Evolutionary conservation across 2,329 filamentous ascomycete genomes (phyloP).

Genomic region (Aureobasidium sp.): DNA sequence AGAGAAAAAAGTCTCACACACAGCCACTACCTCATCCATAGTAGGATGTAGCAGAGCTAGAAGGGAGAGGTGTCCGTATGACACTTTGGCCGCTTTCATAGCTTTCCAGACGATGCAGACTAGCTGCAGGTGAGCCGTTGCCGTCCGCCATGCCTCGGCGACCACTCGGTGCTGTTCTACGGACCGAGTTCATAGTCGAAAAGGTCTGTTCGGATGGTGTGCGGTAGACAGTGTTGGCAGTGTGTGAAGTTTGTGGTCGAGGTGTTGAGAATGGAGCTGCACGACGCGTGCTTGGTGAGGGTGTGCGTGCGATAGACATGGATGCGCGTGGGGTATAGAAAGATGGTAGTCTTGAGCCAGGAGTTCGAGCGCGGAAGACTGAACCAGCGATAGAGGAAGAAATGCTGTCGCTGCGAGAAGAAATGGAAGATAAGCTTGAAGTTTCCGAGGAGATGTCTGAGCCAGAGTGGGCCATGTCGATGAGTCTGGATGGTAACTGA

Average conservation of each 20-base stretch:
- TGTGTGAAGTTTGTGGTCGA: not conserved
- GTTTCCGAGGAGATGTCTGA: not conserved
- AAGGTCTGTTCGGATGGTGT: conserved; percentile 5
- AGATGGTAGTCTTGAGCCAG: not conserved
- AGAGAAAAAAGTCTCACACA: not conserved
- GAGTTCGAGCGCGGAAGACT: not conserved
- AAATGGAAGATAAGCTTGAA: conserved; percentile 6
- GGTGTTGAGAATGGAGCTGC: not conserved
- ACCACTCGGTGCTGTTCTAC: not conserved
- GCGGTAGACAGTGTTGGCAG: not conserved
- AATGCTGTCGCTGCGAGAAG: conserved; percentile 5
- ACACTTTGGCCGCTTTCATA: conserved; percentile 1
- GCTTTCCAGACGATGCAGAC: not conserved
- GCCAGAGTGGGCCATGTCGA: not conserved
- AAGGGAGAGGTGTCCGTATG: not conserved
- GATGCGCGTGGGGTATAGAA: conserved; percentile 13
- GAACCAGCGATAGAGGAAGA: conserved; percentile 12
- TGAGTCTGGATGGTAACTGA: not conserved
- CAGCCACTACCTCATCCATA: not conserved
- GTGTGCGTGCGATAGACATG: conserved; percentile 2
- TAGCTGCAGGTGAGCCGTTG: not conserved
- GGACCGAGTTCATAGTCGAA: not conserved
- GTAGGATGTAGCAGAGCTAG: not conserved
- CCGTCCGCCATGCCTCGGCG: not conserved
- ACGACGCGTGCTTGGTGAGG: not conserved